Base-by-base conservation (phyloP, 495 filamentous ascomycete genomes). In the Elasticomyces elasticus region DNA sequence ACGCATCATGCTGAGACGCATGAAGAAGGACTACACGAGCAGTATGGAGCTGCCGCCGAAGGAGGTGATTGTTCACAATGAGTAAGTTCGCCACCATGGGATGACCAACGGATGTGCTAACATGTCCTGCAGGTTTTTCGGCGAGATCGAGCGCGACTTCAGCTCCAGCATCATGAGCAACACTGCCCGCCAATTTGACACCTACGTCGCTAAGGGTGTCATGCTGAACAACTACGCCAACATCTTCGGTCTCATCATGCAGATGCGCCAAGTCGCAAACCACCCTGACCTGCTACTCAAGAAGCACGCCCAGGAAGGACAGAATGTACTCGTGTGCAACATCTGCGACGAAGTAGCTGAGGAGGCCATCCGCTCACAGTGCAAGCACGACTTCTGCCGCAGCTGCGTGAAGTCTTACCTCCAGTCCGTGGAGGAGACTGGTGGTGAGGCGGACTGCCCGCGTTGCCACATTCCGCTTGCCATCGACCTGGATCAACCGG, bases 151-250 rank as follows among this genome's bases (percentile, higher is more conserved):
- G 66, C 85, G 86, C 49, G 92, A 98, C 64, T 89, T 98, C 60
- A 91, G 91, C n/a, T 79, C 77, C 27, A 92, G 86, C 65, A 95
- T 98, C 71, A 97, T 95, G 87, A 84, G 79, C 20, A 92, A 87
- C 61, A 83, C 84, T 10, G 79, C 81, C 31, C 80, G 92, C 35
- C 81, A 89, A 55, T 98, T 96, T 57, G 86, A 96, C 57, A 95
- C 87, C 0, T 98, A 96, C 62, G 92, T 96, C 19, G 86, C 87
- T 44, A 86, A 85, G 40, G 92, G 91, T 68, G 92, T 97, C 5
- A 80, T 96, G 68, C 77, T 97, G 52, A 95, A 96, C 72, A 98
- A 97, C 62, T 96, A 96, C 62, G 90, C 91, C 71, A 89, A 89
- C 62, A 82, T 83, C 62, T 82, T 82, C 57, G 88, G 88, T 43